phyloP scores from a whole-genome alignment of 768 basidiomycete species.

The Pulveroboletus sp. region DNA sequence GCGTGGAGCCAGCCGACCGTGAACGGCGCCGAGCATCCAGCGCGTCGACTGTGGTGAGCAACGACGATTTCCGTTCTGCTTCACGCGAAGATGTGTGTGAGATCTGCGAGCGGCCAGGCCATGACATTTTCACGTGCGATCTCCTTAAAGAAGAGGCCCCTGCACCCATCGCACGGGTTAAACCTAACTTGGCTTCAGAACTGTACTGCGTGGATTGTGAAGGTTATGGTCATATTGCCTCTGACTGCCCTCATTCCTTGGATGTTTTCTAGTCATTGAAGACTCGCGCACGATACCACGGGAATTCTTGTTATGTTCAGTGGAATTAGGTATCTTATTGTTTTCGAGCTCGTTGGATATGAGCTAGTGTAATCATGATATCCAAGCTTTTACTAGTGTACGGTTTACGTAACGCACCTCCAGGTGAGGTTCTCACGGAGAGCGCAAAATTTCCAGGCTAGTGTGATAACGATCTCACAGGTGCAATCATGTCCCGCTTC shows the following conservation, averaged over 20 bases:
- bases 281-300: conserved; percentile 4
- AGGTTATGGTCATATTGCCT: conserved; percentile 69
- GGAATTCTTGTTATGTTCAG: conserved; percentile 3
- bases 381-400: not conserved
- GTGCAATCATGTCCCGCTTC: conserved; percentile 73
- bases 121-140: conserved; percentile 84
- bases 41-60: conserved; percentile 24
- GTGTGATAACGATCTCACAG: conserved; percentile 27
- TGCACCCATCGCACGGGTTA: conserved; percentile 20
- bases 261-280: conserved; percentile 81
- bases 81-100: conserved; percentile 64
- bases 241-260: conserved; percentile 79
- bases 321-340: conserved; percentile 21
- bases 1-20: conserved; percentile 35
- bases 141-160: conserved; percentile 59
- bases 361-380: conserved; percentile 5
- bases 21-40: conserved; percentile 22
- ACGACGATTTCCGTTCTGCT: conserved; percentile 20
- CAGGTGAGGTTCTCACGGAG: conserved; percentile 14
- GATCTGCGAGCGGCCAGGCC: conserved; percentile 81
- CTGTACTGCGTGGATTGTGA: conserved; percentile 85
- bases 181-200: conserved; percentile 27
- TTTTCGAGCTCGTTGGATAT: conserved; percentile 13
- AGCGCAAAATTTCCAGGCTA: conserved; percentile 19
- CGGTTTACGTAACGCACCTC: conserved; percentile 16